Conservation (phyloP, 495 filamentous ascomycete species). For the Sordaria brevicollis region DNA sequence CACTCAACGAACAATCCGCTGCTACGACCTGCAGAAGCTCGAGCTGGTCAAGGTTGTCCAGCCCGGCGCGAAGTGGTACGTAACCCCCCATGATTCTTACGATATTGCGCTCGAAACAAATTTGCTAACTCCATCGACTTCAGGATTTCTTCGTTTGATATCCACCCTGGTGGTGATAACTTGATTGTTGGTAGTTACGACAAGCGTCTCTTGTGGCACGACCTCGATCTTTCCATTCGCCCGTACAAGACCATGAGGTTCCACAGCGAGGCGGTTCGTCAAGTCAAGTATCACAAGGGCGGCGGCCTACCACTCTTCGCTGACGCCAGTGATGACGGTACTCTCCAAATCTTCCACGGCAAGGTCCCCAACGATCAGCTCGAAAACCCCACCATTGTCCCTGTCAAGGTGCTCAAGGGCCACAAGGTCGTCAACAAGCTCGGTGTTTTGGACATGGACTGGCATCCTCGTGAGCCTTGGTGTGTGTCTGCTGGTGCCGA, state of each 20-base stretch:
- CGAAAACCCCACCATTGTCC: slow-evolving; percentile 92
- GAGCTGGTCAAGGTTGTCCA: slow-evolving; percentile 83
- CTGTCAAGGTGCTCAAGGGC: slow-evolving; percentile 85
- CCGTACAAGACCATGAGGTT: slow-evolving; percentile 96
- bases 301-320: slow-evolving; percentile 81
- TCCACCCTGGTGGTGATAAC: slow-evolving; percentile 90
- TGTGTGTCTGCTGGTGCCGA: slow-evolving; percentile 89
- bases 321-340: slow-evolving; percentile 88
- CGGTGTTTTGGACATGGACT: slow-evolving; percentile 87
- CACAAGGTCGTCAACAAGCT: slow-evolving; percentile 73
- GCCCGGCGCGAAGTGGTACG: slow-evolving; percentile 62
- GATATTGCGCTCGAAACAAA: not conserved
- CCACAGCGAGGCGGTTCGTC: slow-evolving; percentile 80
- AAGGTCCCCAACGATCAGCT: slow-evolving; percentile 88
- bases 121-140: slow-evolving; percentile 3
- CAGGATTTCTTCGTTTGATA: slow-evolving; percentile 89
- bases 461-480: slow-evolving; percentile 91
- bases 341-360: slow-evolving; percentile 90
- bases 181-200: slow-evolving; percentile 91
- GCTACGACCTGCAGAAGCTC: slow-evolving; percentile 84
- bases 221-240: slow-evolving; percentile 78
- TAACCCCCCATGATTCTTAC: not conserved
- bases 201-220: slow-evolving; percentile 89
- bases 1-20: slow-evolving; percentile 81
- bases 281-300: slow-evolving; percentile 75